Evolutionary conservation across 169 alveolate genomes (phyloP), one percentile per base, ranked within the genome.

Genomic region (Plasmodium vivax): DNA sequence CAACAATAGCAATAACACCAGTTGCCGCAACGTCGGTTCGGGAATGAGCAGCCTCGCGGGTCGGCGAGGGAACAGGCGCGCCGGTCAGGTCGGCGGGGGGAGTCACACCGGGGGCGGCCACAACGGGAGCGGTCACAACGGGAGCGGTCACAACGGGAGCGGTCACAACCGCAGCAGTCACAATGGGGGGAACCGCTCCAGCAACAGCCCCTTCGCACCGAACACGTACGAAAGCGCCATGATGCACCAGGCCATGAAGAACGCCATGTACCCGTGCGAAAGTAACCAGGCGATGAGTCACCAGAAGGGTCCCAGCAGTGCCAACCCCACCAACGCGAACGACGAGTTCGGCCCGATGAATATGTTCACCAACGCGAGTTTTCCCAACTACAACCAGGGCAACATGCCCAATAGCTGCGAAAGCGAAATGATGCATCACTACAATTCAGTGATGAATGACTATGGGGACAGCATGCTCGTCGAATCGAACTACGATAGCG

Each of bases 361-460:
- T 90, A 41, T 79, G 2, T 30, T 68, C 16, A 58, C 43, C n/a
- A 90, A 90, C 30, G 36, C 72, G n/a, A 56, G 38, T 45, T 79
- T 36, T 34, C 9, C 82, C 1, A 80, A 73, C 82, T 80, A 30
- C 62, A 51, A 51, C 54, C 83, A 38, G 34, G n/a, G n/a, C 30
- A 90, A 80, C 36, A 62, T 90, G 19, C 7, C 84, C 7, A 90
- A 10, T 74, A 62, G 74, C 30, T 68, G 83, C 23, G 90, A 87
- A 19, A 79, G 9, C 23, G 73, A 77, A 54, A 87, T 58, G n/a
- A 87, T 56, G 27, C 14, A 77, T 14, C 45, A 73, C n/a, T 45
- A 51, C 82, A 77, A 77, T 58, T 19, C 47, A 56, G 47, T 87
- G 12, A 62, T 72, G 79, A 85, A 85, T 85, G 93, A 85, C 9